Evolutionary conservation across 2,329 filamentous ascomycete genomes (phyloP).

Genomic region (Pseudopyricularia javanii): DNA sequence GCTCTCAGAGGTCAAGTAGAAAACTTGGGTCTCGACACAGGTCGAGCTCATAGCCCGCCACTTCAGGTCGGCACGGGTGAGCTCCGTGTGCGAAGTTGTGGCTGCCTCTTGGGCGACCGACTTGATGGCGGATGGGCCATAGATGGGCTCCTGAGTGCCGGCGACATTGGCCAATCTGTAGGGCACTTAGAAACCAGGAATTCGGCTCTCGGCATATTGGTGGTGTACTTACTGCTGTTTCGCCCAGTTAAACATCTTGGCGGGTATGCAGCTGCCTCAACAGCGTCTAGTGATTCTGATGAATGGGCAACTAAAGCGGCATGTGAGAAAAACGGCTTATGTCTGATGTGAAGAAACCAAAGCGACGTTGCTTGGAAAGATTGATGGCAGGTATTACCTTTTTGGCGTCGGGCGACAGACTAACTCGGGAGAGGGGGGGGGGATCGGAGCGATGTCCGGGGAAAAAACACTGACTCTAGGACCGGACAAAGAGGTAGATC

Average conservation of each 20-base stretch:
- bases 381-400: too few species aligned
- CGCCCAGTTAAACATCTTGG: conserved; percentile 82
- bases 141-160: conserved; percentile 92
- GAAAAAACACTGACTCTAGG: too few species aligned
- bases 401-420: too few species aligned
- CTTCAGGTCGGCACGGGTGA: conserved; percentile 65
- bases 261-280: background rate
- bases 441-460: too few species aligned
- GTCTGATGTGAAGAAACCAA: background rate
- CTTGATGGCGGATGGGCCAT: conserved; percentile 78
- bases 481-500: too few species aligned
- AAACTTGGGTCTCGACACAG: conserved; percentile 86
- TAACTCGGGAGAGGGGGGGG: too few species aligned
- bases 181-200: background rate
- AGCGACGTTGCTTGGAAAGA: too few species aligned
- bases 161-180: conserved; percentile 63
- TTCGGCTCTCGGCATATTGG: background rate
- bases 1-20: conserved; percentile 74
- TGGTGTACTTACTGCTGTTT: conserved; percentile 63
- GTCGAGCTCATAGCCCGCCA: conserved; percentile 77
- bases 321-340: background rate
- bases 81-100: conserved; percentile 67
- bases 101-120: conserved; percentile 74
- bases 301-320: background rate
- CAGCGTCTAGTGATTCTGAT: background rate